Evolutionary conservation across 192 early-diverging fungal species (phyloP).

Genomic region (Globomyces pollinis-pini): DNA sequence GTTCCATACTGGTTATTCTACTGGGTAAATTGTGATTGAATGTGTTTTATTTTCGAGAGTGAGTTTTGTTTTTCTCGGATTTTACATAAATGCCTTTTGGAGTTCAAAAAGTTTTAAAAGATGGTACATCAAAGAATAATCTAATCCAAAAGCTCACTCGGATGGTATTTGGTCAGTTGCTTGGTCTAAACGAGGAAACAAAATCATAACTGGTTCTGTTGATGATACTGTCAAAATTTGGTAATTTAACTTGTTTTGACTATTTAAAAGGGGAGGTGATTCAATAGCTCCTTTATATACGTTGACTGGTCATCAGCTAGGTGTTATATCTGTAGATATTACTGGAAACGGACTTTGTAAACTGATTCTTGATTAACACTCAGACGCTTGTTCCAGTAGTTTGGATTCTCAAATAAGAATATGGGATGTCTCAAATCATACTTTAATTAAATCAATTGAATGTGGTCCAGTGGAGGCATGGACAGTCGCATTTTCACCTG

Average conservation of each 20-base stretch:
- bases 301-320: conserved; percentile 69
- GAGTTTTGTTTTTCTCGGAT: too few species aligned
- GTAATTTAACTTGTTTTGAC: too few species aligned
- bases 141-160: conserved; percentile 57
- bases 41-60: too few species aligned
- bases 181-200: conserved; percentile 61
- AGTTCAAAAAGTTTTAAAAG: conserved; percentile 1
- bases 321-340: conserved; percentile 66
- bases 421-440: conserved; percentile 60
- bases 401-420: conserved; percentile 70
- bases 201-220: conserved; percentile 67
- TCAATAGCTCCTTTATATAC: conserved; percentile 41
- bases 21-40: too few species aligned
- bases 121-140: neutral
- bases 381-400: conserved; percentile 65
- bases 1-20: too few species aligned
- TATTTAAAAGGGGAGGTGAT: too few species aligned
- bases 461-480: conserved; percentile 67
- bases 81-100: conserved; percentile 5
- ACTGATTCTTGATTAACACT: neutral
- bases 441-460: conserved; percentile 51
- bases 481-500: conserved; percentile 65
- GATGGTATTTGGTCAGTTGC: conserved; percentile 77
- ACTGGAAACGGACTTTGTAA: conserved; percentile 44
- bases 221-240: conserved; percentile 76